Evolutionary conservation across 2,329 filamentous ascomycete species (phyloP), one percentile per base, ranked within the genome.

Genomic region (Dissoconium aciculare): DNA sequence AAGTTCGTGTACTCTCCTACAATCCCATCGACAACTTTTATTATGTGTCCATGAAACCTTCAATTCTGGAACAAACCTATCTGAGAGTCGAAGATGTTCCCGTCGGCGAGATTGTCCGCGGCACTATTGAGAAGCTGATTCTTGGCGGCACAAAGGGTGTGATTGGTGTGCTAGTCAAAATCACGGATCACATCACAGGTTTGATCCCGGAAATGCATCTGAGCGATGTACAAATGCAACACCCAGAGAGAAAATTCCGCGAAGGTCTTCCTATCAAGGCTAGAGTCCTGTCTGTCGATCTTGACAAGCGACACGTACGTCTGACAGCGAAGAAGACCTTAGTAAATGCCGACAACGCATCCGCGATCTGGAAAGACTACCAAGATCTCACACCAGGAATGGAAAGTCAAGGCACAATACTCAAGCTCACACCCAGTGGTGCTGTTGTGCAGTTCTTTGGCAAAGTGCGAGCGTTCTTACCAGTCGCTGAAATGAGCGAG

Each of bases 401-500:
- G 53, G 80, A 87, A 47, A 75, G 78, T 17, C 79, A 80, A 5
- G 89, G 87, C 35, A 94, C 84, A 1, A 78, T 98, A 41, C 68
- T 92, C 42, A 91, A 79, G 40, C 64, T 98, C 8, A 64, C 83
- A 34, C 58, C 69, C 3, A 72, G 73, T 31, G 89, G 89, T 36
- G 89, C 89, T 8, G 72, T 87, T 11, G 78, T 98, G 31, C 83
- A 92, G 51, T 98, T 95, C 57, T 98, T 91, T 48, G 83, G 83
- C 11, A 59, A 66, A 5, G 64, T 98, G 12, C 72, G 74, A 41
- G 91, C 79, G 5, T 98, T 91, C 60, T 66, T 98, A 32, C 89
- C 89, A 2, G 76, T 92, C 1, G 81, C 81, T 1, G 87, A 98
- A 57, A 98, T 98, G 89, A 95, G 89, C 52, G 89, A 98, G 53